phyloP scores from a whole-genome alignment of 306 rosid species.

The Lablab purpureus region DNA sequence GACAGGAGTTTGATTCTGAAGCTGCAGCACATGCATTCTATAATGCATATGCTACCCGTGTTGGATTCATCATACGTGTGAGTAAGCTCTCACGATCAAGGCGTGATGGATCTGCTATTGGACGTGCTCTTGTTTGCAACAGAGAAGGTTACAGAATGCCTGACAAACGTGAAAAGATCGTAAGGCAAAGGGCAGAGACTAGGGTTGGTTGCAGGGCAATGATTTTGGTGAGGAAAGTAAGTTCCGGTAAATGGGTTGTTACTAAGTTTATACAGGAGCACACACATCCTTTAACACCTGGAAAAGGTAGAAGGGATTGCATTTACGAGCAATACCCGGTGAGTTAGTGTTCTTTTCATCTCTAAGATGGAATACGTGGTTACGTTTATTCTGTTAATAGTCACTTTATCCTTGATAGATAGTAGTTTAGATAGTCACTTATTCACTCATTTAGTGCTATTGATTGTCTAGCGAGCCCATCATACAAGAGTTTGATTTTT shows the following conservation, averaged over 20 bases:
- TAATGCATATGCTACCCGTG: constrained; percentile 80
- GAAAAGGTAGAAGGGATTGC: constrained; percentile 86
- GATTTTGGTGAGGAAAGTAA: constrained; percentile 89
- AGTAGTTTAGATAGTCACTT: not conserved
- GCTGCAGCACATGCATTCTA: constrained; percentile 94
- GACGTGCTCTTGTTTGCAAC: constrained; percentile 96
- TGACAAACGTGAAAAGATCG: constrained; percentile 96
- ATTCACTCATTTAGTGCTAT: not conserved
- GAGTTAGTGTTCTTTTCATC: constrained; percentile 46
- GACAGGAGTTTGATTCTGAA: constrained; percentile 95
- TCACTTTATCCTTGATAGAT: constrained; percentile 30
- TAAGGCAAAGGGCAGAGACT: constrained; percentile 96
- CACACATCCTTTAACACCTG: constrained; percentile 83
- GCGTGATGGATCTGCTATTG: constrained; percentile 94
- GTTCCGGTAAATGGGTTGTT: constrained; percentile 92
- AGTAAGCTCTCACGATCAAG: constrained; percentile 97
- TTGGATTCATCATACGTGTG: constrained; percentile 93
- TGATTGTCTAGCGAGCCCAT: constrained; percentile 4
- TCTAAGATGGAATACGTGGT: constrained; percentile 5
- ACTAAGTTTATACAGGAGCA: constrained; percentile 90
- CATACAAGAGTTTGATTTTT: constrained; percentile 23
- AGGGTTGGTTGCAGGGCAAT: constrained; percentile 97
- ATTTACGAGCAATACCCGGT: constrained; percentile 89
- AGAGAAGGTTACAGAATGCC: constrained; percentile 98
- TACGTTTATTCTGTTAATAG: not conserved